Evolutionary conservation across 2,329 filamentous ascomycete species (phyloP).

Genomic region (Penicillium brasilianum): DNA sequence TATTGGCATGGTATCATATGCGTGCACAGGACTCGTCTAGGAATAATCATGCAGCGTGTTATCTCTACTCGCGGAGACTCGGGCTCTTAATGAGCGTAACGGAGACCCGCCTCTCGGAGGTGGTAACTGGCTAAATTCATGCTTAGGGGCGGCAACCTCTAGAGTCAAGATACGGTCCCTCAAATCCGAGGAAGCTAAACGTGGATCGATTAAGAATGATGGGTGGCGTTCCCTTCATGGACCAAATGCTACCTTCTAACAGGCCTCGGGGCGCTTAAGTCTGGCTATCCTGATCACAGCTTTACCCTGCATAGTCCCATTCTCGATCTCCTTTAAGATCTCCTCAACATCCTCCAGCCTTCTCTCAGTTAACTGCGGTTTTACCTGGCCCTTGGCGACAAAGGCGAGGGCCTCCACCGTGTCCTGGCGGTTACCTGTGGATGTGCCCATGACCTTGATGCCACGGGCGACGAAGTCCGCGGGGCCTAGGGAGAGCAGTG

Average conservation of each 20-base stretch:
- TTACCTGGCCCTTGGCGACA: slow-evolving; percentile 28
- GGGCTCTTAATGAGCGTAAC: too few species aligned
- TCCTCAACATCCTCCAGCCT: slow-evolving; percentile 20
- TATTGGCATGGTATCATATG: too few species aligned
- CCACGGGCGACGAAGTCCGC: slow-evolving; percentile 25
- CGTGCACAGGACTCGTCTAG: too few species aligned
- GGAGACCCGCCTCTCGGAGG: too few species aligned
- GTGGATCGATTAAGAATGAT: too few species aligned
- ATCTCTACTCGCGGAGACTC: too few species aligned
- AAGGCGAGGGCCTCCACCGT: slow-evolving; percentile 23
- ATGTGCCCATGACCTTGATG: slow-evolving; percentile 23
- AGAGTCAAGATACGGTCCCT: too few species aligned
- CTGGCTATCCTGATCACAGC: slow-evolving; percentile 10
- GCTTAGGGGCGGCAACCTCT: too few species aligned
- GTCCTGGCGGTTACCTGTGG: slow-evolving; percentile 23
- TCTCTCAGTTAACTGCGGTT: slow-evolving; percentile 26
- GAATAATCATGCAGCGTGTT: too few species aligned
- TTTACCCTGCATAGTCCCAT: slow-evolving; percentile 14
- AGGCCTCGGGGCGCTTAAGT: not conserved
- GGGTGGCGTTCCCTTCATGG: too few species aligned
- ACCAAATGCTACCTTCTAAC: slow-evolving; percentile 5
- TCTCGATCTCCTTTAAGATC: slow-evolving; percentile 14
- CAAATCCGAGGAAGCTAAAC: too few species aligned
- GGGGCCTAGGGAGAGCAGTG: slow-evolving; percentile 17
- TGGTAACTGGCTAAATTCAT: too few species aligned